Base-by-base conservation (phyloP, 352 stramenopile species). In the Phytophthora litchii region DNA sequence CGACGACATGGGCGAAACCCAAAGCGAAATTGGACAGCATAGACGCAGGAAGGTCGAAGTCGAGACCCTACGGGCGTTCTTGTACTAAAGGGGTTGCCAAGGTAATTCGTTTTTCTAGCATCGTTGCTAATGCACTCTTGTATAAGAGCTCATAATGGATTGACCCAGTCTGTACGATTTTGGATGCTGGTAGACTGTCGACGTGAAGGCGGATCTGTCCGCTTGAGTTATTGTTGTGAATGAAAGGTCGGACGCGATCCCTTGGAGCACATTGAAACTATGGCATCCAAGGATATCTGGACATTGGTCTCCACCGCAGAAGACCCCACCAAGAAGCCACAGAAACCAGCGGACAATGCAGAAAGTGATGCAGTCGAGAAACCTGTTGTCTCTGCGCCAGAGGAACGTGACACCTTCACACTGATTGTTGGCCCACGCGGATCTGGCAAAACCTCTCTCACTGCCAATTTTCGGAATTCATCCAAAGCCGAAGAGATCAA, bases 401-500 rank as follows among this genome's bases (percentile, higher is more conserved):
- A 91, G 21, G 80, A 88, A 38, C 74, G 78, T 14, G 85, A 92
- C 49, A 90, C 81, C 37, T 91, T 89, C 60, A 86, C 80, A 19
- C 66, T 92, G 37, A 67, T 90, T 19, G 70, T 92, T 0, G 81
- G 86, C 27, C 76, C 80, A 3, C 88, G 86, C 16, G 67, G 72
- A 40, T 75, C 85, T 0, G 88, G 88, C 16, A 97, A 97, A 72
- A 91, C 83, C 13, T 92, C 81, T 25, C 63, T 97, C n/a, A 79
- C 80, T 11, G 70, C 72, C 13, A 79, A 70, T 23, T 91, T 90
- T 38, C 70, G 83, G 20, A 89, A 87, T 66, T 84, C 76, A 3
- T 67, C 70, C 25, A 89, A 86, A 64, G 81, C 71, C 12, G 87
- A 95, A 17, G 76, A 94, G 54, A 92, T 92, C 52, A 97, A 97